phyloP scores from a whole-genome alignment of 2,329 filamentous ascomycete species.

The Aureobasidium sp. region DNA sequence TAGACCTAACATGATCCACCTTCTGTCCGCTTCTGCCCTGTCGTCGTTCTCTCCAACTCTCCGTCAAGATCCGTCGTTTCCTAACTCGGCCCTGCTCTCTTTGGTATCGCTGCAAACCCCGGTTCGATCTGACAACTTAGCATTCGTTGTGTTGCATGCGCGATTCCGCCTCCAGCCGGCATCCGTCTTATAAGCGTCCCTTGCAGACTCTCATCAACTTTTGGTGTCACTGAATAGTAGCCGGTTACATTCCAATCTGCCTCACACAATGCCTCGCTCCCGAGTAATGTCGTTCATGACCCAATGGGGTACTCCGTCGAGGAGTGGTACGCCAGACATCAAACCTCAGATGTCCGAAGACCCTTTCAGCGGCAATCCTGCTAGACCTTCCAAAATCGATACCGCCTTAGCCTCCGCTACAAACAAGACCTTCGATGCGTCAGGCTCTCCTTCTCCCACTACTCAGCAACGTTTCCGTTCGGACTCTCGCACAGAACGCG shows the following conservation, averaged over 20 bases:
- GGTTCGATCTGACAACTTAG: not conserved
- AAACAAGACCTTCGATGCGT: not conserved
- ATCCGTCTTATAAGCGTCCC: not conserved
- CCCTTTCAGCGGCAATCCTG: conserved; percentile 13
- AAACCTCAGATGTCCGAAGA: not conserved
- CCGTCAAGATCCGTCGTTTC: conserved; percentile 1
- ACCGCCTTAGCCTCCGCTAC: conserved; percentile 10
- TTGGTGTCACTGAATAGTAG: not conserved
- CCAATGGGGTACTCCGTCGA: conserved; percentile 52
- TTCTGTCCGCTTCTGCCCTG: not conserved
- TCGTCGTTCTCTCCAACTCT: not conserved
- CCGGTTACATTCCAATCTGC: not conserved
- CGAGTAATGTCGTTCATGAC: conserved; percentile 84
- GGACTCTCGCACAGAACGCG: conserved; percentile 29
- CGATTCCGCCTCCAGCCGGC: not conserved
- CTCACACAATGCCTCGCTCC: conserved; percentile 25
- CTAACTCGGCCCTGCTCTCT: not conserved
- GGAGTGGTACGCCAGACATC: conserved; percentile 26
- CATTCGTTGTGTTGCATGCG: not conserved
- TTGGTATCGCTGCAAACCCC: not conserved
- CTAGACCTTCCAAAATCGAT: conserved; percentile 13
- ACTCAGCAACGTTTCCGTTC: conserved; percentile 30
- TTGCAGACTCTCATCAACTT: not conserved
- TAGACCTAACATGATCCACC: not conserved
- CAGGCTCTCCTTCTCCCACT: conserved; percentile 20